These are phyloP conservation scores for Ulmus americana DNA, from an alignment of 331 rosid species.

Conservation along the genomic window DNA sequence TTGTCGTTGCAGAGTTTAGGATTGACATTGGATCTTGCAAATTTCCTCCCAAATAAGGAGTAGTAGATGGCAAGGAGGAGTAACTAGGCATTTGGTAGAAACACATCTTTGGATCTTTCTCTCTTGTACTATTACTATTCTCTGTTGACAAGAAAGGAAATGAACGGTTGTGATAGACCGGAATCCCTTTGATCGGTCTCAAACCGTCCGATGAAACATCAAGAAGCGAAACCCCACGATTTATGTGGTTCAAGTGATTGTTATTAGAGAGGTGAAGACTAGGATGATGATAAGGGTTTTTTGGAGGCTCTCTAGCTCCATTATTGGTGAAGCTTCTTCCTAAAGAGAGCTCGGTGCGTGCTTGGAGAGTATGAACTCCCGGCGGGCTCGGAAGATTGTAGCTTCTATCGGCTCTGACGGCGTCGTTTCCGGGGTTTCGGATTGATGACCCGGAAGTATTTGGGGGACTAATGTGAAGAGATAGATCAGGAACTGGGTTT, in stretches of 20 bases:
- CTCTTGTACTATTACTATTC: conserved; percentile 25
- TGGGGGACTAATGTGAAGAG: conserved; percentile 89
- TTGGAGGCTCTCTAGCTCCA: conserved; percentile 21
- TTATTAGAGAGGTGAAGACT: conserved; percentile 25
- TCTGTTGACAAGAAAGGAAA: conserved; percentile 60
- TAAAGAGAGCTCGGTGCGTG: conserved; percentile 70
- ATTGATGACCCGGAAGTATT: conserved; percentile 35
- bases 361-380: conserved; percentile 21
- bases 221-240: conserved; percentile 44
- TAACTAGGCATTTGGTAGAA: conserved; percentile 40
- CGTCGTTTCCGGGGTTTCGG: conserved; percentile 13
- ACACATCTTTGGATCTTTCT: conserved; percentile 30
- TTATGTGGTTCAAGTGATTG: conserved; percentile 31
- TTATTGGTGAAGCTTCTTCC: conserved; percentile 34
- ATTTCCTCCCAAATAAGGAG: conserved; percentile 23
- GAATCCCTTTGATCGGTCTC: conserved; percentile 81
- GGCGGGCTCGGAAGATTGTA: conserved; percentile 29
- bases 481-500: conserved; percentile 64
- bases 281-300: conserved; percentile 29
- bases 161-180: conserved; percentile 75
- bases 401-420: not conserved
- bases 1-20: conserved; percentile 28
- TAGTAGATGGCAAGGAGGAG: conserved; percentile 20
- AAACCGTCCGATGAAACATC: conserved; percentile 43
- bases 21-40: conserved; percentile 48